Base-by-base conservation (phyloP, 768 basidiomycete species). In the Boletus eberwhitei region DNA sequence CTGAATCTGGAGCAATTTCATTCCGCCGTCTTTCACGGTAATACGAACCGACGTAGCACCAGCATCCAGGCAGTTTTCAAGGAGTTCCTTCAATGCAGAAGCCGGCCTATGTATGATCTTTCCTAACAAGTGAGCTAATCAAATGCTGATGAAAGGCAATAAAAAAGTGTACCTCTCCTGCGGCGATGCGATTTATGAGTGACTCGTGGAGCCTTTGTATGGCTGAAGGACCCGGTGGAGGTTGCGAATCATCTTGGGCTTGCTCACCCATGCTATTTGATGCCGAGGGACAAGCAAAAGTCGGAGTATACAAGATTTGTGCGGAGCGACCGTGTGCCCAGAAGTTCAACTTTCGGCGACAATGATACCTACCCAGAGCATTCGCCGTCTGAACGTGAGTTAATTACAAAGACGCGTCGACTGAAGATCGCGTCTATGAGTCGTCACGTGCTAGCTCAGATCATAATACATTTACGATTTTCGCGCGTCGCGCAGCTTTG, bases 31-130 rank as follows among this genome's bases (percentile, higher is more conserved):
- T 71, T 97, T 98, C 61, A 95, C 79, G 0, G 86, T 90, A 49
- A 98, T 77, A 36, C 87, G 85, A 66, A 98, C 93, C 0, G 85
- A 85, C 0, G 90, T 94, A 22, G 92, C 77, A 0, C 91, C 88
- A 0, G 97, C 97, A 73, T 99, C 97, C n/a, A 99, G 79, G 21
- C 87, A 80, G 62, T 99, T 98, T 72, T 99, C 97, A 14, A 99
- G 75, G 1, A 98, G 78, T 69, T 98, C 97, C 69, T 99, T 99
- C 50, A 99, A 78, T 2, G 96, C 96, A 56, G 95, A 98, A 6
- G 92, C 85, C 0, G 97, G 97, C 38, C 97, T 70, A 51, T 91
- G 90, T 54, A 93, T 91, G 64, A 93, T 87, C 89, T 92, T 54
- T 1, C 26, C 26, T 8, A 37, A 8, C 71, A 68, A 69, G 60